Conservation (phyloP, 139 green algal species). For the Pseudopediastrum boryanum region DNA sequence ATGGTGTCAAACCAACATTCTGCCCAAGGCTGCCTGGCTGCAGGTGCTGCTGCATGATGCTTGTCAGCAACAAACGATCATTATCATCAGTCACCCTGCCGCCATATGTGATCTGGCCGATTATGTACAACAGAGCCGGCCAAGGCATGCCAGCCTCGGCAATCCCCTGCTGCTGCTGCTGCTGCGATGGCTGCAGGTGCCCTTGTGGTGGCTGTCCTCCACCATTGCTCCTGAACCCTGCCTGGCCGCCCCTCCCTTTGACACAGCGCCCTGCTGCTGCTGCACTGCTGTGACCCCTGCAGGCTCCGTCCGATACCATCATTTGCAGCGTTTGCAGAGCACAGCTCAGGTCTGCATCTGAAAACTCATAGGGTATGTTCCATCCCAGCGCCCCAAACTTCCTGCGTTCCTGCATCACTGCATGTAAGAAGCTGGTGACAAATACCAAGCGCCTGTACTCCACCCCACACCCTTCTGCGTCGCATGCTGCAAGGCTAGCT, state of each 20-base stretch:
- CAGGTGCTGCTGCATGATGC: slow-evolving; percentile 68
- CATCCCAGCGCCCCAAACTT: slow-evolving; percentile 85
- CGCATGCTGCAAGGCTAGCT: slow-evolving; percentile 49
- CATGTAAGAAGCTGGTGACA: slow-evolving; percentile 75
- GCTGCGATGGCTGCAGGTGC: not conserved
- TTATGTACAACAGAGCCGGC: slow-evolving; percentile 77
- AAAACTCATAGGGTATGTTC: slow-evolving; percentile 90
- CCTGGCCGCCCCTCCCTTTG: slow-evolving; percentile 3
- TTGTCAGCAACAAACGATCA: slow-evolving; percentile 73
- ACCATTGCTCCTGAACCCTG: no score
- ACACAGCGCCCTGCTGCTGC: not conserved
- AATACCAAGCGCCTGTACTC: slow-evolving; percentile 79
- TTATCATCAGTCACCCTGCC: slow-evolving; percentile 85
- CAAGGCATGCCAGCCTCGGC: slow-evolving; percentile 55
- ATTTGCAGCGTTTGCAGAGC: slow-evolving; percentile 68
- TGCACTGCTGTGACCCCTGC: not conserved
- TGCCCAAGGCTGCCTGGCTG: not conserved
- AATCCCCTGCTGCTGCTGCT: not conserved
- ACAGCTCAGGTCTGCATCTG: slow-evolving; percentile 72
- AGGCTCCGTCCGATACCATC: slow-evolving; percentile 53
- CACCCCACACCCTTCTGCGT: slow-evolving; percentile 1
- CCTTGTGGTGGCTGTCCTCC: not conserved
- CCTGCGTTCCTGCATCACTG: slow-evolving; percentile 68
- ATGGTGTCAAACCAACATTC: not conserved
- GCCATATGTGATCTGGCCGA: slow-evolving; percentile 87